Conservation (phyloP, 2,329 filamentous ascomycete species). For the Fusarium sp. region DNA sequence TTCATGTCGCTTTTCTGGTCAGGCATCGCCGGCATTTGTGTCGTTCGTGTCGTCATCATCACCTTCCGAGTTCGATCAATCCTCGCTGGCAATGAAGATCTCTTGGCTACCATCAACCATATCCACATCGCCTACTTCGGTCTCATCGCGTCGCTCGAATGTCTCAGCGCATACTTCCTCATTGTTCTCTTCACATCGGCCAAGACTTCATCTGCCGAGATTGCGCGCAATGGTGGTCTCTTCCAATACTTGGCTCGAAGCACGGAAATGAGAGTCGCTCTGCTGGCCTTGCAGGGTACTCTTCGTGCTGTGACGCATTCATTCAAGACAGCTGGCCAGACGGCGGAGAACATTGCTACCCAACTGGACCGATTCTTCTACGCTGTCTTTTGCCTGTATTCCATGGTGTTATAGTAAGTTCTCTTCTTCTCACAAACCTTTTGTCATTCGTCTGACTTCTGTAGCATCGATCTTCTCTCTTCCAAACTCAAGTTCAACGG, state of each 20-base stretch:
- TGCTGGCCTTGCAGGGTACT: slow-evolving; percentile 49
- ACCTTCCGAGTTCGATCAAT: slow-evolving; percentile 46
- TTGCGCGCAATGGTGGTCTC: slow-evolving; percentile 45
- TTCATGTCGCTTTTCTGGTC: slow-evolving; percentile 66
- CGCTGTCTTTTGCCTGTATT: slow-evolving; percentile 53
- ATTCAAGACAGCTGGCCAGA: slow-evolving; percentile 49
- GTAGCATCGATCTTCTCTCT: slow-evolving; percentile 47
- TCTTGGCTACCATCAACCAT: slow-evolving; percentile 47
- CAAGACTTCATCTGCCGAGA: slow-evolving; percentile 26
- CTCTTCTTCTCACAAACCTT: too few species aligned
- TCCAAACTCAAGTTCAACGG: slow-evolving; percentile 43
- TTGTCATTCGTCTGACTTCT: too few species aligned
- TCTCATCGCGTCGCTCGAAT: slow-evolving; percentile 51
- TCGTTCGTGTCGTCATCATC: slow-evolving; percentile 57
- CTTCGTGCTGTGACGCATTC: slow-evolving; percentile 52
- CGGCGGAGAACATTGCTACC: slow-evolving; percentile 48
- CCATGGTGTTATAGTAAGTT: slow-evolving; percentile 51
- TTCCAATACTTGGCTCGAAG: slow-evolving; percentile 51
- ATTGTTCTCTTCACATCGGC: slow-evolving; percentile 49
- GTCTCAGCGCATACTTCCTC: slow-evolving; percentile 51
- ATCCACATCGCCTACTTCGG: slow-evolving; percentile 54
- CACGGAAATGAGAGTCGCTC: slow-evolving; percentile 51
- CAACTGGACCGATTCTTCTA: slow-evolving; percentile 54
- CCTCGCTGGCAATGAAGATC: slow-evolving; percentile 28
- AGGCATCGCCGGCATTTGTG: slow-evolving; percentile 61